phyloP scores from a whole-genome alignment of 441 rosid genomes.

The Syzygium syzygioides region DNA sequence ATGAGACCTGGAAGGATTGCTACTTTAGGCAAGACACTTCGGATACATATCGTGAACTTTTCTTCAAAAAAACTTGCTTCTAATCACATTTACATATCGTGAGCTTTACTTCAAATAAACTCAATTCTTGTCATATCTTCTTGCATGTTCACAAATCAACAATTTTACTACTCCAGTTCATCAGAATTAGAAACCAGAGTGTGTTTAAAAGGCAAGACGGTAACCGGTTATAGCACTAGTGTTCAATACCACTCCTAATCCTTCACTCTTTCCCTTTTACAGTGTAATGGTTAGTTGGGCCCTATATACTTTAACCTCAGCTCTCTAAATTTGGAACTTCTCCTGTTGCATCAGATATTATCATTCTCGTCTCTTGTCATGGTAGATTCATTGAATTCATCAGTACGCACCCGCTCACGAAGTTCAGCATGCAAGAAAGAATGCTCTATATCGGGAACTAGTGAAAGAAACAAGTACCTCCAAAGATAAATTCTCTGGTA shows the following conservation, averaged over 20 bases:
- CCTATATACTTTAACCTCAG: background rate
- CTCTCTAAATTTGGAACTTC: background rate
- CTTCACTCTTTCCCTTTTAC: background rate
- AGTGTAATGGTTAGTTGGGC: background rate
- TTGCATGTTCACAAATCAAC: background rate
- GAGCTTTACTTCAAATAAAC: background rate
- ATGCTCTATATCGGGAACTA: background rate
- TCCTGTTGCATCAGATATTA: background rate
- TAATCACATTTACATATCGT: background rate
- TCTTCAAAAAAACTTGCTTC: background rate
- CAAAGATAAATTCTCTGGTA: conserved; percentile 50
- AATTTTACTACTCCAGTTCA: background rate
- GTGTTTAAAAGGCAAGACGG: background rate
- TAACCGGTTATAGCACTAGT: background rate
- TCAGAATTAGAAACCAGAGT: background rate
- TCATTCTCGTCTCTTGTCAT: background rate
- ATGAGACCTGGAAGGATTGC: conserved; percentile 55
- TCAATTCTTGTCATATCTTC: background rate
- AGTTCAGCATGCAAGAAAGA: background rate
- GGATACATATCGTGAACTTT: background rate
- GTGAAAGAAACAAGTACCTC: conserved; percentile 42
- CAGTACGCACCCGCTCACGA: background rate
- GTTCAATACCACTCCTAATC: background rate
- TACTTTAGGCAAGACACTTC: background rate
- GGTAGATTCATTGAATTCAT: background rate